Conservation (phyloP, 208 protist species). For the Trypanosoma congolense region DNA sequence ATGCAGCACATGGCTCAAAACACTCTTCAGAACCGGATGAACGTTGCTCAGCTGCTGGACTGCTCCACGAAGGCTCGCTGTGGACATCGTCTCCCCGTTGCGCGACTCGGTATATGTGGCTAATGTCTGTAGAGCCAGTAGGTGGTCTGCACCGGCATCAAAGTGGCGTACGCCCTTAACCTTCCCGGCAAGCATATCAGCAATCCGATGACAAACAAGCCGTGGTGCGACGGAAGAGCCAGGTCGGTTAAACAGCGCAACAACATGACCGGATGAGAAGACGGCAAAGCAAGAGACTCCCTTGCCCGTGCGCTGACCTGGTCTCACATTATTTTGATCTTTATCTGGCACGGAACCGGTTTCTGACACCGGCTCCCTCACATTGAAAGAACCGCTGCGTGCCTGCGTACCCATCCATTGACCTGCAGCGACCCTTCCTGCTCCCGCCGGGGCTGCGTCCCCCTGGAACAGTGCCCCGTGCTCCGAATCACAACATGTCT, state of each 20-base stretch:
- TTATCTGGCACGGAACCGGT: too few relatives aligned
- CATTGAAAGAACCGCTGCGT: too few relatives aligned
- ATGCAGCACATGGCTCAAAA: conserved; percentile 39
- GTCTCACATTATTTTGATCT: not conserved
- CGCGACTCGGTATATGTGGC: not conserved
- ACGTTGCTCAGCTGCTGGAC: conserved; percentile 12
- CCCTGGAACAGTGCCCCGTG: too few relatives aligned
- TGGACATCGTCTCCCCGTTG: not conserved
- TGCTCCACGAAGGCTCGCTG: conserved; percentile 8
- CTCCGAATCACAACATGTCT: too few relatives aligned
- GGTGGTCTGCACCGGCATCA: conserved; percentile 4
- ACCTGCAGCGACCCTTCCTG: too few relatives aligned
- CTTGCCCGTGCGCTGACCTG: not conserved
- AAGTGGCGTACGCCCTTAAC: not conserved
- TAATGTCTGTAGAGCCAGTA: conserved; percentile 6
- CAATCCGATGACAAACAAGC: conserved; percentile 6
- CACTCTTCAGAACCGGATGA: conserved; percentile 20
- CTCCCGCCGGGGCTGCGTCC: too few relatives aligned
- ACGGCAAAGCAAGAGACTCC: conserved; percentile 12
- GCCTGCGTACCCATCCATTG: too few relatives aligned
- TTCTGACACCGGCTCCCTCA: too few relatives aligned
- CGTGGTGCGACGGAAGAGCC: not conserved
- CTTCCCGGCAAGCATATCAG: conserved; percentile 14
- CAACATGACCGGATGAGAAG: conserved; percentile 21
- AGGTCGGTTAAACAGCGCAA: conserved; percentile 17